These are phyloP conservation scores for Nematodospora valgi DNA, from an alignment of 805 yeast genomes.

Conservation along the genomic window DNA sequence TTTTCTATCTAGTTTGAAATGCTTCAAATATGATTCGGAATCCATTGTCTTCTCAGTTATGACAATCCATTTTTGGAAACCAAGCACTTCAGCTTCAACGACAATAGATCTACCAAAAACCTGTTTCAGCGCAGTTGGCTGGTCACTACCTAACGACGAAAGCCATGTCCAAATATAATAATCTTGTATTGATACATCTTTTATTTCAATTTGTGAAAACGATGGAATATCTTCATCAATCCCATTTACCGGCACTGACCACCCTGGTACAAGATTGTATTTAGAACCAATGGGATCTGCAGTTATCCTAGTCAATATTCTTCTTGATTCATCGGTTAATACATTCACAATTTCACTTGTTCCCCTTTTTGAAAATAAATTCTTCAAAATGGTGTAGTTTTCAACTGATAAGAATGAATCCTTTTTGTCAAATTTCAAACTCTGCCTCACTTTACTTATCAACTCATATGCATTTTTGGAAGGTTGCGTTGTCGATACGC, in stretches of 20 bases:
- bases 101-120: slow-evolving; percentile 80
- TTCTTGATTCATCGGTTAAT: slow-evolving; percentile 69
- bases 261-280: slow-evolving; percentile 38
- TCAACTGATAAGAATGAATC: slow-evolving; percentile 70
- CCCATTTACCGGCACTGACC: slow-evolving; percentile 18
- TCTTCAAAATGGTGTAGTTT: slow-evolving; percentile 71
- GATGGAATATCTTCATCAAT: slow-evolving; percentile 29
- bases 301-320: slow-evolving; percentile 44
- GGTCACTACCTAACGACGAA: slow-evolving; percentile 71
- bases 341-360: slow-evolving; percentile 55
- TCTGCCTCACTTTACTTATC: slow-evolving; percentile 44
- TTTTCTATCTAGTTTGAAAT: slow-evolving; percentile 4
- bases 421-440: slow-evolving; percentile 66
- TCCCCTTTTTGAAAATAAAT: slow-evolving; percentile 59
- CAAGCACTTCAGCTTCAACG: slow-evolving; percentile 75
- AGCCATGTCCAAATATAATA: slow-evolving; percentile 93
- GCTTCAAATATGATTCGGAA: slow-evolving; percentile 25
- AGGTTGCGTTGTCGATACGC: slow-evolving; percentile 50
- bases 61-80: slow-evolving; percentile 76
- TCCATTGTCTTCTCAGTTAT: slow-evolving; percentile 62
- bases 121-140: slow-evolving; percentile 58
- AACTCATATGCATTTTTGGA: slow-evolving; percentile 55
- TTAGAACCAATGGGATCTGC: slow-evolving; percentile 33
- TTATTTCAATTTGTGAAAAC: slow-evolving; percentile 39
- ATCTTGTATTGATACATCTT: slow-evolving; percentile 74